Evolutionary conservation across 495 filamentous ascomycete species (phyloP).

Genomic region (Neohortaea acidophila): DNA sequence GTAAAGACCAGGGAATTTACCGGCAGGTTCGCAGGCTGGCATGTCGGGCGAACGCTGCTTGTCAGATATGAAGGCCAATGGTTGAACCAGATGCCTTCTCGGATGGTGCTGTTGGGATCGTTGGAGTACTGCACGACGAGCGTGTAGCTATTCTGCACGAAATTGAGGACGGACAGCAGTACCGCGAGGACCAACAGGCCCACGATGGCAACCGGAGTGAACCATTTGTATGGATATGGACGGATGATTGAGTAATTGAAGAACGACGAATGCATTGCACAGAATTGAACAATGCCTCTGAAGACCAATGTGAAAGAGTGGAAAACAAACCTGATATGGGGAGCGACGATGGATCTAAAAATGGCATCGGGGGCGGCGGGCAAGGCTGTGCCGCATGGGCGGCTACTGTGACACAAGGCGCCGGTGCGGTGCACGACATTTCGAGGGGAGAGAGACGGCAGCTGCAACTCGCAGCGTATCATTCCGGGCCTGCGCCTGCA

Average conservation of each 20-base stretch:
- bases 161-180: constrained; percentile 22
- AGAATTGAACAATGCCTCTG: too few species aligned
- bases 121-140: constrained; percentile 11
- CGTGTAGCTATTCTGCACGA: constrained; percentile 16
- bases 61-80: constrained; percentile 24
- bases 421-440: too few species aligned
- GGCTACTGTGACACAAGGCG: too few species aligned
- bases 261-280: constrained; percentile 16
- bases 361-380: too few species aligned
- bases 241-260: constrained; percentile 21
- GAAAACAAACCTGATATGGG: too few species aligned
- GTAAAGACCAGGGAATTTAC: constrained; percentile 22
- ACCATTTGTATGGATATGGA: constrained; percentile 23
- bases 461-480: too few species aligned
- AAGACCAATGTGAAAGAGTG: too few species aligned
- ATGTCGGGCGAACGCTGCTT: constrained; percentile 17
- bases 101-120: constrained; percentile 21
- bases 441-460: too few species aligned
- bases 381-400: too few species aligned
- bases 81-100: constrained; percentile 13
- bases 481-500: too few species aligned
- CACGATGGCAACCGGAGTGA: constrained; percentile 20
- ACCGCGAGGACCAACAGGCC: constrained; percentile 18
- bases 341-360: too few species aligned
- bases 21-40: constrained; percentile 18